Evolutionary conservation across 495 filamentous ascomycete genomes (phyloP).

Genomic region (Daldinia grandis): DNA sequence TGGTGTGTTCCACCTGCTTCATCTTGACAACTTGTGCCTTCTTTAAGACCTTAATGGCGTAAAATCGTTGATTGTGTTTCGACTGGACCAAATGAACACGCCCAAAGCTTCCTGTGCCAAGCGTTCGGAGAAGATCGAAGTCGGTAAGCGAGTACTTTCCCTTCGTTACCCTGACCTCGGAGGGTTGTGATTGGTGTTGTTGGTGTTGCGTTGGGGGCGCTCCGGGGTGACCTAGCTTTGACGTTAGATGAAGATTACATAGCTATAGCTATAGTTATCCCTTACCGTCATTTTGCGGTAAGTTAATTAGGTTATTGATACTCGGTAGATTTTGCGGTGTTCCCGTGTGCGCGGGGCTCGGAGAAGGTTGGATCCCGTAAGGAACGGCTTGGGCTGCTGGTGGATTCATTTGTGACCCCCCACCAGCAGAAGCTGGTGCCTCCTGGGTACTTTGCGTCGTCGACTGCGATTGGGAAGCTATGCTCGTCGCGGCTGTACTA

Average conservation of each 20-base stretch:
- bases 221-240: constrained; percentile 39
- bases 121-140: constrained; percentile 85
- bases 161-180: constrained; percentile 77
- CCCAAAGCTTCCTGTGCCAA: constrained; percentile 97
- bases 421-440: constrained; percentile 41
- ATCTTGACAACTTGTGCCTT: constrained; percentile 99
- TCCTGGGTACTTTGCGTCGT: constrained; percentile 33
- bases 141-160: constrained; percentile 96
- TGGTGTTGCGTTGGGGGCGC: constrained; percentile 50
- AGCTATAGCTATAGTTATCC: constrained; percentile 44
- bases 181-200: constrained; percentile 24
- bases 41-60: constrained; percentile 97
- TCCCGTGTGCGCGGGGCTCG: constrained; percentile 42
- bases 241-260: constrained; percentile 34
- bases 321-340: constrained; percentile 67
- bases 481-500: constrained; percentile 49
- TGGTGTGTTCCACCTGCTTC: constrained; percentile 99
- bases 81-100: constrained; percentile 96
- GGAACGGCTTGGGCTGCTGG: constrained; percentile 40
- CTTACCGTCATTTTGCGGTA: constrained; percentile 62
- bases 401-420: constrained; percentile 46
- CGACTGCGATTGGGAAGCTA: constrained; percentile 40
- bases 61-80: constrained; percentile 95
- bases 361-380: constrained; percentile 41
- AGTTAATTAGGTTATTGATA: constrained; percentile 77